Evolutionary conservation across 768 basidiomycete species (phyloP).

Genomic region (Suillus clintonianus): DNA sequence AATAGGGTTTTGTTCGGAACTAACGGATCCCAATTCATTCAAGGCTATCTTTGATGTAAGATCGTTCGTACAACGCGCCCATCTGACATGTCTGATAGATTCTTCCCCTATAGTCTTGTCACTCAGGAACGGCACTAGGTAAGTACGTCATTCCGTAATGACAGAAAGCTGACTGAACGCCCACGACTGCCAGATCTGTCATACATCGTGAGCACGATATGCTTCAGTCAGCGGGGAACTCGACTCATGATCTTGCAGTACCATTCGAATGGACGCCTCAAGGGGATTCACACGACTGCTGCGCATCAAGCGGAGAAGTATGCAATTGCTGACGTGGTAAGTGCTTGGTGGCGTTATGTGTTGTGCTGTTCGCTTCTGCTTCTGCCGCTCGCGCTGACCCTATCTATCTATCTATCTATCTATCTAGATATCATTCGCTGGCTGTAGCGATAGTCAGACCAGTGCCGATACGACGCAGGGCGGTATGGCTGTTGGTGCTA

Average conservation of each 20-base stretch:
- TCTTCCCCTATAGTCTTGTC: slow-evolving; percentile 39
- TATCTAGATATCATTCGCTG: slow-evolving; percentile 67
- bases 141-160: not conserved
- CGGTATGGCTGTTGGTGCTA: slow-evolving; percentile 73
- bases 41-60: slow-evolving; percentile 55
- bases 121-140: slow-evolving; percentile 53
- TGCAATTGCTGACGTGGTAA: slow-evolving; percentile 73
- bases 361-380: too few relatives aligned
- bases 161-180: not conserved
- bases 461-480: slow-evolving; percentile 70
- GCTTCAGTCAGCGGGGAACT: not conserved
- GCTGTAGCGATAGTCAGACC: slow-evolving; percentile 69
- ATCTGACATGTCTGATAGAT: not conserved
- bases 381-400: not conserved
- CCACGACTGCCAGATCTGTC: slow-evolving; percentile 21
- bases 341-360: slow-evolving; percentile 12
- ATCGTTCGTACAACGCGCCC: not conserved
- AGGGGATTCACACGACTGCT: slow-evolving; percentile 41
- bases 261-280: slow-evolving; percentile 57
- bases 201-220: slow-evolving; percentile 23
- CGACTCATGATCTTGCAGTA: slow-evolving; percentile 40
- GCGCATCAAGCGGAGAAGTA: slow-evolving; percentile 38
- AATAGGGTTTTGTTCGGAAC: not conserved
- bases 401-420: slow-evolving; percentile 24
- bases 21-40: not conserved